Evolutionary conservation across 2,329 filamentous ascomycete genomes (phyloP), one percentile per base, ranked within the genome.

Genomic region (Colletotrichum sidae): DNA sequence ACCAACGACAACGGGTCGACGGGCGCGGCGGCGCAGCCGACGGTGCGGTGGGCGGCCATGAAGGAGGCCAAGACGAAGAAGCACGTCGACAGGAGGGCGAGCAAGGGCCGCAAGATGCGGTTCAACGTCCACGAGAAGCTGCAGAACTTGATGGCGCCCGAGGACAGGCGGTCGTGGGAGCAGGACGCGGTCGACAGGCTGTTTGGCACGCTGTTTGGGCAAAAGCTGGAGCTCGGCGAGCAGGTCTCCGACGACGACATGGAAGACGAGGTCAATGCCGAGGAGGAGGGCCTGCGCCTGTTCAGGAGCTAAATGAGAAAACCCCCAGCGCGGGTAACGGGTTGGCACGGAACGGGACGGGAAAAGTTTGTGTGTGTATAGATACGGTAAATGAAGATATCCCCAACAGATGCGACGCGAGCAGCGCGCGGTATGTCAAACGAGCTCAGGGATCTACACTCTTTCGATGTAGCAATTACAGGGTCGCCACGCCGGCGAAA

Each of bases 101-200:
- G 93, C 76, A 98, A 98, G 79, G 96, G 96, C 6, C 85, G 96
- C 54, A 97, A 97, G 81, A 87, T 99, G 85, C 86, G 93, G 44
- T 99, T 95, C 79, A 96, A 92, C 13, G 93, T 97, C 50, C 94
- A 98, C 75, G 95, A 98, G 81, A 98, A 98, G 82, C 79, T 99
- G 73, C 93, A 97, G 80, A 97, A 97, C 77, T 98, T 98, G 75
- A 97, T 97, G 94, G 94, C 94, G 10, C 90, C 94, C 0, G 93
- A 97, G 76, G 92, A 97, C 75, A 84, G 92, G 57, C 85, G 91
- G 4, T 79, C 77, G 13, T 99, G 96, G 96, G 92, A 92, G 67
- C 88, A 91, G 70, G 86, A 88, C 65, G 93, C 94, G 60, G 88
- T 93, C 65, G 92, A 96, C 71, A 79, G 88, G 62, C 88, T 95